A percentile compares a stretch with the other conserved stretches of the same genome.
Conservation (phyloP, 352 stramenopile species). For the Thalassiosira hispida region DNA sequence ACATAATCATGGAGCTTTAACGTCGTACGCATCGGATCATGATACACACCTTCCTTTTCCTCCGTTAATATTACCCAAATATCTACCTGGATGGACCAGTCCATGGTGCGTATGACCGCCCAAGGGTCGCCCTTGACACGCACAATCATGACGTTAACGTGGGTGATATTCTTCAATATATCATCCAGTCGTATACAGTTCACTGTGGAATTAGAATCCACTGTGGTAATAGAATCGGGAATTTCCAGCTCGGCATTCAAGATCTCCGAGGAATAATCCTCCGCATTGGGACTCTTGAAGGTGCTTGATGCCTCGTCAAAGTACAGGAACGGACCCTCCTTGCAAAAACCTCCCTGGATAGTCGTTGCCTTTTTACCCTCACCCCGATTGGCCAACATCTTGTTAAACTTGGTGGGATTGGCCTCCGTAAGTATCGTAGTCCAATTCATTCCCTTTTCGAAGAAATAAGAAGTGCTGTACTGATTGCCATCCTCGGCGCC, state of each 20-base stretch:
- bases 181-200: constrained; percentile 50
- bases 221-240: constrained; percentile 17
- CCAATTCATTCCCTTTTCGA: constrained; percentile 64
- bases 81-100: constrained; percentile 54
- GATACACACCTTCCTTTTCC: constrained; percentile 26
- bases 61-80: constrained; percentile 64
- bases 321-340: constrained; percentile 37
- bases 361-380: constrained; percentile 27
- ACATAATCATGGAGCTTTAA: constrained; percentile 60
- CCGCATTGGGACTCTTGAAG: constrained; percentile 21
- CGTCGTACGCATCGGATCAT: constrained; percentile 33
- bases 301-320: constrained; percentile 27
- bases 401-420: constrained; percentile 34
- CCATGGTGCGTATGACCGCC: constrained; percentile 53
- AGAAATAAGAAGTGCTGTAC: constrained; percentile 50
- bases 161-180: constrained; percentile 36
- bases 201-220: constrained; percentile 32
- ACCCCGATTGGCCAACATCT: constrained; percentile 36
- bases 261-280: constrained; percentile 37
- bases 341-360: constrained; percentile 52
- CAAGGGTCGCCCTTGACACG: constrained; percentile 55
- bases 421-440: constrained; percentile 56
- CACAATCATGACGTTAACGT: constrained; percentile 62
- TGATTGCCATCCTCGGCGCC: constrained; percentile 46
- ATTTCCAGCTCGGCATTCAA: constrained; percentile 14